Conservation (phyloP, 2,329 filamentous ascomycete species). For the Calonectria hawksworthii region DNA sequence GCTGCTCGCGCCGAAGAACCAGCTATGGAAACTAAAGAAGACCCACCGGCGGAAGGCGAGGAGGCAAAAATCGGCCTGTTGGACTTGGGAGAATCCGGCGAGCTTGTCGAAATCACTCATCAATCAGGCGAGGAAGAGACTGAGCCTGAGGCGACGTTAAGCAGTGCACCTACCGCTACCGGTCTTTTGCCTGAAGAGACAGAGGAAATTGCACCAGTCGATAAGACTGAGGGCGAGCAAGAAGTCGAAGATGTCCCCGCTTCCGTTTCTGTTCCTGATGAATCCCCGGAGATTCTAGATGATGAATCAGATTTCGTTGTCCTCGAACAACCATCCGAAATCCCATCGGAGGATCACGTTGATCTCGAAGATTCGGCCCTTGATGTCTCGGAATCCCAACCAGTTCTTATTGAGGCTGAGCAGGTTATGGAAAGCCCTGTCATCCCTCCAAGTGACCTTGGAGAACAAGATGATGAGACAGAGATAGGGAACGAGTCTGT, state of each 20-base stretch:
- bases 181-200: not conserved
- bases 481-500: slow-evolving; percentile 1
- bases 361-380: not conserved
- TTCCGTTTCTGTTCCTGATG: not conserved
- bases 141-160: not conserved
- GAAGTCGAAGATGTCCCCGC: not conserved
- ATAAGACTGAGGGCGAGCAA: not conserved
- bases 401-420: not conserved
- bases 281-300: not conserved
- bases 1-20: not conserved
- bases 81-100: not conserved
- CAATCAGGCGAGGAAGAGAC: not conserved
- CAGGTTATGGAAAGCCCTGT: slow-evolving; percentile 11
- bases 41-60: not conserved
- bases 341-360: not conserved
- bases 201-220: not conserved
- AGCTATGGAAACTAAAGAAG: not conserved
- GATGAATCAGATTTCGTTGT: slow-evolving; percentile 1
- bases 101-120: not conserved
- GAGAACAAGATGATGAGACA: not conserved
- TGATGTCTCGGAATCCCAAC: not conserved
- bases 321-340: not conserved
- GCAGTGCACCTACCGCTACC: not conserved
- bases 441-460: slow-evolving; percentile 16
- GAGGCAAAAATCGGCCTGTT: not conserved